Percentiles rank a stretch among this genome's conserved stretches.
phyloP scores from a whole-genome alignment of 1,139 yeast species.

The Blastobotrys elegans region DNA sequence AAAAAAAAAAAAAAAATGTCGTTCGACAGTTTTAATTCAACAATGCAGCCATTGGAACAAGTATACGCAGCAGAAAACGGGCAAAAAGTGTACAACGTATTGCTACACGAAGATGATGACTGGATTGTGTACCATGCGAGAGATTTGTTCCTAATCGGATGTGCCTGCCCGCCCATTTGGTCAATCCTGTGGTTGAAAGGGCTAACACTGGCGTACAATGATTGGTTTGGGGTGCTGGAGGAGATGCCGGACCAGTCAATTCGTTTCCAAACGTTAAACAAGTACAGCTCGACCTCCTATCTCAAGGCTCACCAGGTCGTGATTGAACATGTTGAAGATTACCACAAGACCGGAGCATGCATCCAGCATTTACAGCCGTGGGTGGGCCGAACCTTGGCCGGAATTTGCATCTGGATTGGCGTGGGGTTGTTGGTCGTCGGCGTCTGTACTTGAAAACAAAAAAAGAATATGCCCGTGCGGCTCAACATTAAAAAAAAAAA shows the following conservation, averaged over 20 bases:
- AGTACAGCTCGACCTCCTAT: background rate
- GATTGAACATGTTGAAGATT: conserved; percentile 2
- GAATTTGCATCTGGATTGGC: conserved; percentile 1
- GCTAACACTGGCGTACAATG: background rate
- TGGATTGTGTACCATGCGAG: conserved; percentile 2
- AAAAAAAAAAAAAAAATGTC: background rate
- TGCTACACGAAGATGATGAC: conserved; percentile 5
- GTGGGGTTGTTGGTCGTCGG: background rate
- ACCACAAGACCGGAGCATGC: background rate
- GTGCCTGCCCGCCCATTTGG: conserved; percentile 12
- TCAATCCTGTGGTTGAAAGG: conserved; percentile 7
- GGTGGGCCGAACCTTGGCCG: conserved; percentile 11
- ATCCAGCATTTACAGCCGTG: conserved; percentile 6
- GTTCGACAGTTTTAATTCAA: background rate
- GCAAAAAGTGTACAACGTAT: background rate
- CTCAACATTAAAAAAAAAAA: no score
- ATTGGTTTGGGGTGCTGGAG: background rate
- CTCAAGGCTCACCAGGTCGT: conserved; percentile 1
- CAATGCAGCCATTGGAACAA: background rate
- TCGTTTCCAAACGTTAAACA: background rate
- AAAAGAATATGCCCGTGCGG: no score
- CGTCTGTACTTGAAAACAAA: background rate
- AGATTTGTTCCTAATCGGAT: conserved; percentile 6
- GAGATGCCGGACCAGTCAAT: background rate
- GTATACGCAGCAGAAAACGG: background rate